Evolutionary conservation across 2,329 filamentous ascomycete species (phyloP).

Genomic region (Scolecobasidium constrictum): DNA sequence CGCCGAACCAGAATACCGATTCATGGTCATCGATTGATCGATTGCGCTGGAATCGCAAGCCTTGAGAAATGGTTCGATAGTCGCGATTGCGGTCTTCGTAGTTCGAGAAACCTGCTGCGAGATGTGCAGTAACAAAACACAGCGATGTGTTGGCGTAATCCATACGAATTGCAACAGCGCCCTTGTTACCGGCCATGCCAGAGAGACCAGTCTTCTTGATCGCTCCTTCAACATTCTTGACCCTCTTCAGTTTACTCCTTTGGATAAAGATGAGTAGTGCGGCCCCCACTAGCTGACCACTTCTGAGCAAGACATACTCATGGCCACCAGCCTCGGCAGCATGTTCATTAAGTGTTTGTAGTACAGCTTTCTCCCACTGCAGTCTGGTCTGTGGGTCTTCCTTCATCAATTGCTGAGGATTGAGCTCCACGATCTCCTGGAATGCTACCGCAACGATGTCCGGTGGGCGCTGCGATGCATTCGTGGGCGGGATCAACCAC

Average conservation of each 20-base stretch:
- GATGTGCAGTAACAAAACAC: conserved; percentile 91
- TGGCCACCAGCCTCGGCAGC: conserved; percentile 55
- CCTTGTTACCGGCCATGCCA: conserved; percentile 96
- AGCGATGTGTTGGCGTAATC: conserved; percentile 88
- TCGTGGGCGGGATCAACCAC: conserved; percentile 72
- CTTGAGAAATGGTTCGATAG: conserved; percentile 78
- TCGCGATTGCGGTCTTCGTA: conserved; percentile 94
- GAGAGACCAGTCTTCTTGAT: conserved; percentile 94
- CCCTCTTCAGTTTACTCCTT: conserved; percentile 61
- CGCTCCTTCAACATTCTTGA: conserved; percentile 94
- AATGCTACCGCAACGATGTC: conserved; percentile 87
- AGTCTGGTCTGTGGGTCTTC: conserved; percentile 81
- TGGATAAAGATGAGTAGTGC: conserved; percentile 88
- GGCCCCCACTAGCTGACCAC: conserved; percentile 88
- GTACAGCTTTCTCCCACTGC: conserved; percentile 77
- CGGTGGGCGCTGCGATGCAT: conserved; percentile 51
- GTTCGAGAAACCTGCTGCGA: conserved; percentile 92
- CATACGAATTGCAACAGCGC: conserved; percentile 89
- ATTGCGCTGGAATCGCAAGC: conserved; percentile 83
- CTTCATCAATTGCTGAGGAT: conserved; percentile 97
- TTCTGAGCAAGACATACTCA: conserved; percentile 79
- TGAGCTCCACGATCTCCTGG: conserved; percentile 96
- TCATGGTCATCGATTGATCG: conserved; percentile 85
- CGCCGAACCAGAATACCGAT: conserved; percentile 81
- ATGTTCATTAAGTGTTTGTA: conserved; percentile 62